These are phyloP conservation scores for Alliaria petiolata DNA, from an alignment of 345 rosid species.

Conservation along the genomic window DNA sequence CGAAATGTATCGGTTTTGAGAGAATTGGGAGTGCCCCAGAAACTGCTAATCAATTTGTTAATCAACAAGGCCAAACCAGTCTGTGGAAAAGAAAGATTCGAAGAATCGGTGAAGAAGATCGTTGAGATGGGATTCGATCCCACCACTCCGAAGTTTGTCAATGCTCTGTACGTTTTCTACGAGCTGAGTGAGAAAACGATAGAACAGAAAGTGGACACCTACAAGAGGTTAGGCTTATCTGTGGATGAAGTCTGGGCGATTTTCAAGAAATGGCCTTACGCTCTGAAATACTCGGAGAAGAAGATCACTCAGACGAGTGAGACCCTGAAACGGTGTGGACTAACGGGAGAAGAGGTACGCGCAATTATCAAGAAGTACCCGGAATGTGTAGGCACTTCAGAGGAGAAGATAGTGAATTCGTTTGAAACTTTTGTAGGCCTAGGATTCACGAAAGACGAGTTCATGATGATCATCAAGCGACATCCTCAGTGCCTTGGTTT, in stretches of 20 bases:
- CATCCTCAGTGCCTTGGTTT: constrained; percentile 25
- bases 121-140: constrained; percentile 35
- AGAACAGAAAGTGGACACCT: constrained; percentile 19
- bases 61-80: background rate
- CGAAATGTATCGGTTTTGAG: constrained; percentile 25
- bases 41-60: constrained; percentile 9
- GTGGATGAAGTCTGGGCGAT: constrained; percentile 13
- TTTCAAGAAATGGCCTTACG: constrained; percentile 34
- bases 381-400: constrained; percentile 21
- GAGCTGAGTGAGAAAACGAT: constrained; percentile 8
- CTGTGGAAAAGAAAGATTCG: constrained; percentile 14
- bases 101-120: constrained; percentile 18
- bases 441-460: constrained; percentile 32
- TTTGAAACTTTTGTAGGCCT: constrained; percentile 31
- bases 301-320: constrained; percentile 25
- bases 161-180: constrained; percentile 25
- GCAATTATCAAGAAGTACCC: constrained; percentile 11
- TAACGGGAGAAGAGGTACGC: background rate
- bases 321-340: constrained; percentile 10
- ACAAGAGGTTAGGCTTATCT: constrained; percentile 32
- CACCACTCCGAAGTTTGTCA: constrained; percentile 2
- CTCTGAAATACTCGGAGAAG: constrained; percentile 24
- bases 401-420: constrained; percentile 22
- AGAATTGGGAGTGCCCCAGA: constrained; percentile 29
- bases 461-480: constrained; percentile 9